phyloP scores from a whole-genome alignment of 768 basidiomycete genomes.

The Suillus sp. region DNA sequence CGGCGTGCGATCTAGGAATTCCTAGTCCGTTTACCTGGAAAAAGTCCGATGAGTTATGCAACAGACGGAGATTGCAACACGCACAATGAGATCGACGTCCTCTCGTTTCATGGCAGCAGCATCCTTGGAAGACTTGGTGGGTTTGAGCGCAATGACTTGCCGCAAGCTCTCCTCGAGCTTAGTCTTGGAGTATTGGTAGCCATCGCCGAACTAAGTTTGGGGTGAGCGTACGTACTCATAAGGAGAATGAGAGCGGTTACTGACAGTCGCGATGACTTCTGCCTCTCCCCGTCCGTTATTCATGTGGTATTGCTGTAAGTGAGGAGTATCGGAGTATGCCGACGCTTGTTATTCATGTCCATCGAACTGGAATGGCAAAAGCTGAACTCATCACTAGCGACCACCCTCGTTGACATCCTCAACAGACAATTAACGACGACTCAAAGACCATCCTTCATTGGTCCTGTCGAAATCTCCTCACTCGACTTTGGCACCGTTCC shows the following conservation, averaged over 20 bases:
- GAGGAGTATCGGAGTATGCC: constrained; percentile 4
- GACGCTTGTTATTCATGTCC: constrained; percentile 58
- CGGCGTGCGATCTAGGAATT: constrained; percentile 30
- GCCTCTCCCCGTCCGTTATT: constrained; percentile 22
- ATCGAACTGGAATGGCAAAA: constrained; percentile 94
- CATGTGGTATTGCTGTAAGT: constrained; percentile 6
- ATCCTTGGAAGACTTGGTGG: constrained; percentile 50
- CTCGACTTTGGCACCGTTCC: constrained; percentile 83
- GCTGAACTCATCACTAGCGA: constrained; percentile 73
- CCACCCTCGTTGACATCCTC: constrained; percentile 69
- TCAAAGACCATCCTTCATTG: constrained; percentile 89
- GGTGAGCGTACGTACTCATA: constrained; percentile 15
- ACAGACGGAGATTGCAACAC: constrained; percentile 12
- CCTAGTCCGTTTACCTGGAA: constrained; percentile 35
- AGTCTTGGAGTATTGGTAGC: constrained; percentile 46
- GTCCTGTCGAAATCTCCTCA: constrained; percentile 83
- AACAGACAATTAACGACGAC: constrained; percentile 75
- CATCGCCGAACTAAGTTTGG: constrained; percentile 49
- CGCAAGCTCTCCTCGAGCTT: constrained; percentile 43
- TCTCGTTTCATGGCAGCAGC: constrained; percentile 28
- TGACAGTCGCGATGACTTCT: constrained; percentile 17
- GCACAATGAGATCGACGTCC: constrained; percentile 31
- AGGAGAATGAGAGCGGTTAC: background rate
- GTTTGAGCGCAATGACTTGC: constrained; percentile 52
- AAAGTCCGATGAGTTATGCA: background rate